Percentiles rank a stretch among this genome's conserved stretches.
These are phyloP conservation scores for Cutaneotrichosporon cavernicola DNA, from an alignment of 1,284 basidiomycete genomes.

Conservation along the genomic window DNA sequence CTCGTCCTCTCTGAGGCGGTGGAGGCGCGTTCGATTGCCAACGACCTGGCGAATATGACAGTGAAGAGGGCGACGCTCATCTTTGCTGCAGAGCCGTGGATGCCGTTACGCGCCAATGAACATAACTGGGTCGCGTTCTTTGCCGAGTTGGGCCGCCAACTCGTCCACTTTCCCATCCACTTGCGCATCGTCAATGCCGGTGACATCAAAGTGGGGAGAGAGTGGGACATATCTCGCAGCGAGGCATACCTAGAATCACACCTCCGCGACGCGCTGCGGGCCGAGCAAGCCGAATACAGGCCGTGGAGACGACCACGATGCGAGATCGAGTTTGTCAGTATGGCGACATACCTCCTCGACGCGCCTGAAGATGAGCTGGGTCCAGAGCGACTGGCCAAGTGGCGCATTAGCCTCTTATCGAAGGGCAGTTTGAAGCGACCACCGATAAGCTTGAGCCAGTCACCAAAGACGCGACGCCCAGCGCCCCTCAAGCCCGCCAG, in stretches of 20 bases:
- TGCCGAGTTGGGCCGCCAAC: slow-evolving; percentile 11
- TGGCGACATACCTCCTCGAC: not conserved
- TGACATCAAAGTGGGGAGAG: not conserved
- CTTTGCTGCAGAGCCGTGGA: slow-evolving; percentile 3
- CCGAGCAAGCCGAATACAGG: not conserved
- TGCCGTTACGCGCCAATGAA: not conserved
- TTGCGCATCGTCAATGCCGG: slow-evolving; percentile 16
- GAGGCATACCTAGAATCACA: not conserved
- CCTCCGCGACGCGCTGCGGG: slow-evolving; percentile 2
- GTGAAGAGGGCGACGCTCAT: not conserved
- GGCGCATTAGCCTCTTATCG: not conserved
- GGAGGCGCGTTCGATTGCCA: not conserved
- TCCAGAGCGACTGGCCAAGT: not conserved
- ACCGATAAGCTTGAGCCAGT: not conserved
- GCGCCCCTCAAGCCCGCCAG: not conserved
- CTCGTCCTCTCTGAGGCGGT: not conserved
- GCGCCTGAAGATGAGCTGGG: not conserved
- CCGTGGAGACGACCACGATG: not conserved
- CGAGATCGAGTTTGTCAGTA: not conserved
- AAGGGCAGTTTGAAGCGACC: not conserved
- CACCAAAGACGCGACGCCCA: not conserved
- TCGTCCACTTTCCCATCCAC: not conserved
- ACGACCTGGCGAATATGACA: slow-evolving; percentile 10
- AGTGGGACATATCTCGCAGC: not conserved
- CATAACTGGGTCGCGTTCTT: slow-evolving; percentile 16